Evolutionary conservation across 1,284 basidiomycete species (phyloP).

Genomic region (Ceratobasidium sp.): DNA sequence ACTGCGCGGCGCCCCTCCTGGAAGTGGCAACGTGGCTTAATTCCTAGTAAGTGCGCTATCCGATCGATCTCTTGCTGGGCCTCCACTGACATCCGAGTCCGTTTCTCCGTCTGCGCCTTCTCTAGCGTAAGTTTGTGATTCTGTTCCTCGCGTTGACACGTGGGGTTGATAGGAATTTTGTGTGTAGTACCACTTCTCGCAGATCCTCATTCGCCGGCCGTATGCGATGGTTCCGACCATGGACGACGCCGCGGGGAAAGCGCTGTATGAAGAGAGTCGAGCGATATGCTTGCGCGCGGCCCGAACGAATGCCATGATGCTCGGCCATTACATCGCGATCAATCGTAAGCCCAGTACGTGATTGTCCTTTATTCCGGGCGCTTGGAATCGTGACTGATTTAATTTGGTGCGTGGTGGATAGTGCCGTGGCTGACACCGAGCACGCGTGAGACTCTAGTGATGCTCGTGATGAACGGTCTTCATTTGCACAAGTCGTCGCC

Average conservation of each 20-base stretch:
- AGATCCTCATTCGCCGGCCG: slow-evolving; percentile 39
- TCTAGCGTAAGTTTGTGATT: slow-evolving; percentile 30
- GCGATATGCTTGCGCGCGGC: slow-evolving; percentile 33
- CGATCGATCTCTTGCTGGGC: slow-evolving; percentile 24
- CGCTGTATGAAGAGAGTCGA: slow-evolving; percentile 38
- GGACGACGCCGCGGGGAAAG: slow-evolving; percentile 22
- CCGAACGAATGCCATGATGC: slow-evolving; percentile 29
- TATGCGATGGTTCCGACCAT: slow-evolving; percentile 35
- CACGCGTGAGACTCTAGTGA: slow-evolving; percentile 40
- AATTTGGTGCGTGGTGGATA: slow-evolving; percentile 14
- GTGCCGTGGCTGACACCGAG: slow-evolving; percentile 38
- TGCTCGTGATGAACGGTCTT: slow-evolving; percentile 43
- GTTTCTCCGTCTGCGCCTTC: slow-evolving; percentile 36
- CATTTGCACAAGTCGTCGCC: slow-evolving; percentile 14
- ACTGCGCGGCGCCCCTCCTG: slow-evolving; percentile 30
- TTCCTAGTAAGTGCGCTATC: slow-evolving; percentile 40
- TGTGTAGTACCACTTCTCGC: slow-evolving; percentile 32
- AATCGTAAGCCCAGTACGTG: slow-evolving; percentile 35
- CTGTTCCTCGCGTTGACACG: slow-evolving; percentile 20
- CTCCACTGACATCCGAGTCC: slow-evolving; percentile 34
- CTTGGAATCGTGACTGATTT: not conserved
- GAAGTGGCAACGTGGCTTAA: slow-evolving; percentile 45
- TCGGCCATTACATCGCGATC: slow-evolving; percentile 35
- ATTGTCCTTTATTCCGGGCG: slow-evolving; percentile 20
- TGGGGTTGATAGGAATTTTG: slow-evolving; percentile 8